These are phyloP conservation scores for Botryotinia calthae DNA, from an alignment of 2,329 filamentous ascomycete genomes.

Conservation along the genomic window DNA sequence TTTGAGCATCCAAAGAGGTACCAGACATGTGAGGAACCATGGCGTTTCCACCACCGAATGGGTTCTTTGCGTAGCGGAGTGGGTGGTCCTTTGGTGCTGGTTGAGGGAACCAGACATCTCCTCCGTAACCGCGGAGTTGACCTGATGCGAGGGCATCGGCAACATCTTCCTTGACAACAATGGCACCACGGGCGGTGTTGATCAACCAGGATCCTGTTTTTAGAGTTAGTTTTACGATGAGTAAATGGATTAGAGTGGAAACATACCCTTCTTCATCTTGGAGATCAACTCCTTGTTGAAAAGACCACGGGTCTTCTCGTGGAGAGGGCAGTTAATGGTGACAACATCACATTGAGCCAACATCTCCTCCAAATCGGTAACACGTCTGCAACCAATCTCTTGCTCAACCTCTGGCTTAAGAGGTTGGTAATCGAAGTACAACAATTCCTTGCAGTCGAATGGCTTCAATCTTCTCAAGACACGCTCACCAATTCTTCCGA, in stretches of 20 bases:
- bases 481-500: slow-evolving; percentile 97
- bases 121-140: slow-evolving; percentile 85
- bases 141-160: slow-evolving; percentile 88
- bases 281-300: slow-evolving; percentile 98
- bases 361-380: slow-evolving; percentile 89
- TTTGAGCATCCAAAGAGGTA: slow-evolving; percentile 96
- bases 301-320: slow-evolving; percentile 93
- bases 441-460: slow-evolving; percentile 98
- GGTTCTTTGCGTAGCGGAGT: slow-evolving; percentile 89
- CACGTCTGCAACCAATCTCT: slow-evolving; percentile 92
- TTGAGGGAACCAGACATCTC: slow-evolving; percentile 90
- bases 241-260: slow-evolving; percentile 57
- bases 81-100: slow-evolving; percentile 91
- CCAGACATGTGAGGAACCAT: slow-evolving; percentile 99
- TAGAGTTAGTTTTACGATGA: not conserved
- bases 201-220: slow-evolving; percentile 83
- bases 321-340: slow-evolving; percentile 98
- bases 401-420: slow-evolving; percentile 80
- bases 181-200: slow-evolving; percentile 98
- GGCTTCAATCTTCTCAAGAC: slow-evolving; percentile 93
- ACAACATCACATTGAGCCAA: slow-evolving; percentile 91
- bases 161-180: slow-evolving; percentile 99
- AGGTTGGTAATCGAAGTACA: slow-evolving; percentile 99
- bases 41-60: slow-evolving; percentile 94
- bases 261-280: slow-evolving; percentile 98